Evolutionary conservation across 805 yeast genomes (phyloP).

Genomic region (Ogataea corticis): DNA sequence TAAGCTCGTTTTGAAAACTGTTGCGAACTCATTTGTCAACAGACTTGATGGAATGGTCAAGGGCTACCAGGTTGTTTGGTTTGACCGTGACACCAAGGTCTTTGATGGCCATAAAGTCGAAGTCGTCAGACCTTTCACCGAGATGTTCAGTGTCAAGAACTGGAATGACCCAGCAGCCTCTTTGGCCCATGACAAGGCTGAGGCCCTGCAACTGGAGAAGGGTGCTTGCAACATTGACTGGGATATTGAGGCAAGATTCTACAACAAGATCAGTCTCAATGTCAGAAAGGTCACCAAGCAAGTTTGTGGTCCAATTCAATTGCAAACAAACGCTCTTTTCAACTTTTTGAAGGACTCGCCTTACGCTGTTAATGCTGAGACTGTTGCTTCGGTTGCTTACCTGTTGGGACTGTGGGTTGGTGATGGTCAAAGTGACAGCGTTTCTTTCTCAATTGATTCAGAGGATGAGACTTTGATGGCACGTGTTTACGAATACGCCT

Average conservation of each 20-base stretch:
- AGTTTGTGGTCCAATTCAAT: slow-evolving; percentile 37
- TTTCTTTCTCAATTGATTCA: slow-evolving; percentile 32
- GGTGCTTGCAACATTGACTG: slow-evolving; percentile 31
- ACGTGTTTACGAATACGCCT: slow-evolving; percentile 27
- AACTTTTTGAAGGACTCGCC: slow-evolving; percentile 27
- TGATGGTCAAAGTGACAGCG: slow-evolving; percentile 32
- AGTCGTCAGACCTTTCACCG: slow-evolving; percentile 28
- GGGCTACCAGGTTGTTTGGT: slow-evolving; percentile 9
- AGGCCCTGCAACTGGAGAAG: slow-evolving; percentile 2
- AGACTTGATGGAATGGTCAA: neutral
- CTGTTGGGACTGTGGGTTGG: slow-evolving; percentile 45
- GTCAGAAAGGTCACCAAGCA: slow-evolving; percentile 37
- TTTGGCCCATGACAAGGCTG: slow-evolving; percentile 6
- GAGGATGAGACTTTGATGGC: slow-evolving; percentile 29
- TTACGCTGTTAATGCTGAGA: slow-evolving; percentile 8
- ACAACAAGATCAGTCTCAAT: slow-evolving; percentile 27
- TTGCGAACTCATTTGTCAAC: slow-evolving; percentile 20
- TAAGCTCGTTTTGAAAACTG: slow-evolving; percentile 40
- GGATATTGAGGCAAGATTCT: slow-evolving; percentile 42
- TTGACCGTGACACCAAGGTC: slow-evolving; percentile 8
- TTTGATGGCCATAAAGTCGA: slow-evolving; percentile 9
- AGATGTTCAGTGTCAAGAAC: slow-evolving; percentile 22
- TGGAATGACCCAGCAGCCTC: slow-evolving; percentile 25
- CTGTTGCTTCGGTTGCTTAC: slow-evolving; percentile 37
- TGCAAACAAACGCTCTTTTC: slow-evolving; percentile 36